Conservation (phyloP, 352 stramenopile species). For the Globisporangium alternatum region DNA sequence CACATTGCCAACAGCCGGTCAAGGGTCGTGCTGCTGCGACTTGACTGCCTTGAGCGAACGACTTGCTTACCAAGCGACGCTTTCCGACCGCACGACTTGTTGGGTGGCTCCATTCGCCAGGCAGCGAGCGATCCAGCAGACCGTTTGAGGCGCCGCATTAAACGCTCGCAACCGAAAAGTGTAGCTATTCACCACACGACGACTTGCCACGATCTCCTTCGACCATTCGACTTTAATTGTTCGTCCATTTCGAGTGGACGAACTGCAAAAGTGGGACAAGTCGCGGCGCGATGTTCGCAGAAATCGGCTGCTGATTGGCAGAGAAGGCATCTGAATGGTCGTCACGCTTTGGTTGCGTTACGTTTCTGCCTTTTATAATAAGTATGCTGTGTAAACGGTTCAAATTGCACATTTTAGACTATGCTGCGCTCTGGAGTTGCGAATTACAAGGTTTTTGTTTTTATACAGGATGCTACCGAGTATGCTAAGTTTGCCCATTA, state of each 20-base stretch:
- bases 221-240: too few species aligned
- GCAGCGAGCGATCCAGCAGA: neutral
- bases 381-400: neutral
- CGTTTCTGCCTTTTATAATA: neutral
- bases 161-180: neutral
- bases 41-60: too few species aligned
- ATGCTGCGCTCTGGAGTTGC: too few species aligned
- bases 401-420: too few species aligned
- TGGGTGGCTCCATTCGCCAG: neutral
- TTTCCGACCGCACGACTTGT: neutral
- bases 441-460: too few species aligned
- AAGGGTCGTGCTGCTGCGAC: too few species aligned
- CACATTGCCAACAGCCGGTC: too few species aligned
- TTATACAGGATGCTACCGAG: neutral
- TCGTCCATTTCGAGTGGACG: neutral
- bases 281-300: neutral
- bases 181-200: neutral
- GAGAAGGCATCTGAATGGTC: neutral
- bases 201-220: too few species aligned
- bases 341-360: neutral
- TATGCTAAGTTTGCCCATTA: too few species aligned
- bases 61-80: neutral
- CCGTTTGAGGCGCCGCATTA: neutral
- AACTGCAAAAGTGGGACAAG: neutral
- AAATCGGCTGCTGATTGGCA: constrained; percentile 1